phyloP scores from a whole-genome alignment of 768 basidiomycete genomes.

The Cantharellus anzutake region DNA sequence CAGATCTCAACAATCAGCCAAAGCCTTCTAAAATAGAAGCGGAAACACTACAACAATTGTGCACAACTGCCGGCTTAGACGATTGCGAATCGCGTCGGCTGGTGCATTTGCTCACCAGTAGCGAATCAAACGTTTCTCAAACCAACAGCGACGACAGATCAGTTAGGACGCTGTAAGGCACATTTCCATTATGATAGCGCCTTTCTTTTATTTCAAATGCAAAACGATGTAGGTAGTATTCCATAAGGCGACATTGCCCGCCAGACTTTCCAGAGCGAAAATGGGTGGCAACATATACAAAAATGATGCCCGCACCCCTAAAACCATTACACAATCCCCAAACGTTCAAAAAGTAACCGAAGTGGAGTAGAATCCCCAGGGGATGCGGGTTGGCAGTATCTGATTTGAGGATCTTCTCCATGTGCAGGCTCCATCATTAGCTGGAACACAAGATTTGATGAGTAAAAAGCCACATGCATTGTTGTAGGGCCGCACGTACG shows the following conservation, averaged over 20 bases:
- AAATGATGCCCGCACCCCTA: no score
- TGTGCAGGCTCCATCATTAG: constrained; percentile 39
- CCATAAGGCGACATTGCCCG: no score
- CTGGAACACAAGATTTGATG: constrained; percentile 15
- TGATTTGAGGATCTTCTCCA: constrained; percentile 21
- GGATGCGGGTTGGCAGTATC: constrained; percentile 13
- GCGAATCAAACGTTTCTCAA: background rate
- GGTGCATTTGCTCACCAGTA: background rate
- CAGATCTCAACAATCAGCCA: background rate
- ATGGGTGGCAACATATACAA: no score
- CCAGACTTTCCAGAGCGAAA: no score
- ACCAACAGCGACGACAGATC: background rate
- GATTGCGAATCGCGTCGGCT: background rate
- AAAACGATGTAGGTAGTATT: background rate
- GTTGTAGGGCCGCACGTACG: constrained; percentile 22
- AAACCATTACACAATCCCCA: no score
- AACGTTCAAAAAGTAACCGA: background rate
- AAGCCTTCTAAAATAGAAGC: background rate
- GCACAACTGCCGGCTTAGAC: background rate
- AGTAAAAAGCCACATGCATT: constrained; percentile 1
- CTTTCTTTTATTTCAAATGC: constrained; percentile 1
- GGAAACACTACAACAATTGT: background rate
- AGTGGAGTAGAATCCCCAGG: background rate
- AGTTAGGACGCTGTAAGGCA: constrained; percentile 4
- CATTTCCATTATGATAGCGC: background rate